A percentile compares a stretch with the other conserved stretches of the same genome.
Evolutionary conservation across 306 rosid species (phyloP).

Genomic region (Pyrus bretschneideri): DNA sequence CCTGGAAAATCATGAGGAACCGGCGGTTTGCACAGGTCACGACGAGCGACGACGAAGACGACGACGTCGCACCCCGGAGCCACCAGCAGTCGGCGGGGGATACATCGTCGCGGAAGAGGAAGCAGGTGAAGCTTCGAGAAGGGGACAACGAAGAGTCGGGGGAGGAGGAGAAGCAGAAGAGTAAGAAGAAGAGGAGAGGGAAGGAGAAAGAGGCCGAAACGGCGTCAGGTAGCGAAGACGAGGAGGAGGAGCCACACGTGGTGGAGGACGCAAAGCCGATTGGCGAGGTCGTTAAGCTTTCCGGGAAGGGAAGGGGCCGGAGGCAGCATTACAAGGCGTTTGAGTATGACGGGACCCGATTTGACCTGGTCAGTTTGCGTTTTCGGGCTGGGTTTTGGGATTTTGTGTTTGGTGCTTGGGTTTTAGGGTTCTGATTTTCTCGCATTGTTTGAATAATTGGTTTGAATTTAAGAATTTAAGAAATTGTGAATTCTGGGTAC

Average conservation of each 20-base stretch:
- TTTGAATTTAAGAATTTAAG: not conserved
- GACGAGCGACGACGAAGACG: conserved; percentile 79
- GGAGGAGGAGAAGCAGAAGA: not conserved
- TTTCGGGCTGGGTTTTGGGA: not conserved
- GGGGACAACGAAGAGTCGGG: conserved; percentile 17
- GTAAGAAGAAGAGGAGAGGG: not conserved
- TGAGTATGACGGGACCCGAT: conserved; percentile 72
- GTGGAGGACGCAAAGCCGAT: conserved; percentile 68
- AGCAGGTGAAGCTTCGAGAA: conserved; percentile 37
- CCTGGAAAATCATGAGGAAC: conserved; percentile 46
- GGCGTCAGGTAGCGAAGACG: not conserved
- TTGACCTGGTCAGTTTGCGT: conserved; percentile 45
- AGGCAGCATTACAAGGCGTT: conserved; percentile 59
- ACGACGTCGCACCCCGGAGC: conserved; percentile 18
- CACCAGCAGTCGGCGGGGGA: conserved; percentile 18
- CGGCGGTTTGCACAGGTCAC: conserved; percentile 65
- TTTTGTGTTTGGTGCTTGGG: not conserved
- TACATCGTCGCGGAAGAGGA: conserved; percentile 34
- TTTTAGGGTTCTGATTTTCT: conserved; percentile 3
- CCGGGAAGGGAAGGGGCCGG: conserved; percentile 71
- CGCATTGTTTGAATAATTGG: not conserved
- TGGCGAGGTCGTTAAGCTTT: conserved; percentile 57
- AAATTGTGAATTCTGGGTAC: not conserved
- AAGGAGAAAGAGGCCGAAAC: not conserved
- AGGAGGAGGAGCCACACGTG: conserved; percentile 33